Base-by-base conservation (phyloP, 257 asterid genomes). In the Lithospermum erythrorhizon region DNA sequence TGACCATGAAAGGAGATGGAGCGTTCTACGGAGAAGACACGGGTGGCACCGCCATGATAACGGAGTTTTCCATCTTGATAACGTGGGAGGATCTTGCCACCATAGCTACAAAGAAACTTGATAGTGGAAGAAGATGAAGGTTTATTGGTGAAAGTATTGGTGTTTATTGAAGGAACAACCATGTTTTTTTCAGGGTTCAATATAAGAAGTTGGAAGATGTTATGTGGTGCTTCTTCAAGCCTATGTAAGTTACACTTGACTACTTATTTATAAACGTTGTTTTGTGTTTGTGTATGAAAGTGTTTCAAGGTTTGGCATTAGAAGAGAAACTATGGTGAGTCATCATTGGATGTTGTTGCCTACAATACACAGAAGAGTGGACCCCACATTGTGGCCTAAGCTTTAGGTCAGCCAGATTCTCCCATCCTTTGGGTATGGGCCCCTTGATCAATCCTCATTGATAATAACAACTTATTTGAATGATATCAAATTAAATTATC, bases 61-160 rank as follows among this genome's bases (percentile, higher is more conserved):
- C 96, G 96, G 55, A 90, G 98, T 64, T 90, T 85, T 19, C 89
- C 98, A 49, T 90, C 98, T 61, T 84, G 83, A 64, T 83, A 78
- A 18, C 98, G 90, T 58, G 96, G 98, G 58, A 82, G 72, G 62
- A 90, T 90, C 58, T 88, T 82, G 72, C 98, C 98, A 67, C 98
- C 98, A 60, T 90, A 83, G 74, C 98, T 90, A 32, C 94, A 85
- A 22, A 83, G 66, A 59, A 90, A 77, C 62, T 90, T 90, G 54
- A 90, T 71, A 10, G 48, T 37, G 65, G 73, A 61, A 54, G 73
- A 49, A 20, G 61, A 57, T 25, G 65, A 19, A 52, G 87, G 69
- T 71, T 74, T 79, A 21, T 21, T 61, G n/a, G 78, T 30, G 16
- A 29, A 16, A 27, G 30, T 27, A 27, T 3, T 3, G 6, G 30